Evolutionary conservation across 179 eudicot genomes (phyloP).

Genomic region (Gypsophila paniculata): DNA sequence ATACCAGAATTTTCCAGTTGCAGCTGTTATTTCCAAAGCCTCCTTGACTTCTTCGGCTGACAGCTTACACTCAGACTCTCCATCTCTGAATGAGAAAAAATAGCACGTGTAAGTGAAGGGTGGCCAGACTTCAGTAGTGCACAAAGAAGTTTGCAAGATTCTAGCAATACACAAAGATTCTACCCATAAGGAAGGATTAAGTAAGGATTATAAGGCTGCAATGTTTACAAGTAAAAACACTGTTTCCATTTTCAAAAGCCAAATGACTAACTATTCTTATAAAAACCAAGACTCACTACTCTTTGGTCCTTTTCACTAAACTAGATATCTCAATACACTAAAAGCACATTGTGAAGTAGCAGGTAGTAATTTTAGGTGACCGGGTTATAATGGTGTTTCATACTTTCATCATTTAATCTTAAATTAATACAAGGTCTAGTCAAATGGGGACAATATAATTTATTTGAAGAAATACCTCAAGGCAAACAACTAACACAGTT

Average conservation of each 20-base stretch:
- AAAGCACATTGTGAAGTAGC: not conserved
- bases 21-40: constrained; percentile 44
- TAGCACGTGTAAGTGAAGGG: not conserved
- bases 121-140: not conserved
- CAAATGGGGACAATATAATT: not conserved
- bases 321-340: not conserved
- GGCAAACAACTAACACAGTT: not conserved
- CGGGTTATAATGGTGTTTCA: too few species aligned
- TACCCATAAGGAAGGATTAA: not conserved
- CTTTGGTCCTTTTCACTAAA: not conserved
- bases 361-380: too few species aligned
- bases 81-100: constrained; percentile 30
- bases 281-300: not conserved
- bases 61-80: constrained; percentile 30
- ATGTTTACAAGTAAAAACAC: not conserved
- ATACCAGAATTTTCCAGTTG: constrained; percentile 67
- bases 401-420: too few species aligned
- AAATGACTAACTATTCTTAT: not conserved
- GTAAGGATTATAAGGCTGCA: not conserved
- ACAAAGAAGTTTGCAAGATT: not conserved
- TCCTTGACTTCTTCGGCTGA: constrained; percentile 46
- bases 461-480: not conserved
- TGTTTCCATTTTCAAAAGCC: not conserved
- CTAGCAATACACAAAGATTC: not conserved
- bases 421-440: not conserved